Base-by-base conservation (phyloP, 1,284 basidiomycete species). In the Somion occarium region DNA sequence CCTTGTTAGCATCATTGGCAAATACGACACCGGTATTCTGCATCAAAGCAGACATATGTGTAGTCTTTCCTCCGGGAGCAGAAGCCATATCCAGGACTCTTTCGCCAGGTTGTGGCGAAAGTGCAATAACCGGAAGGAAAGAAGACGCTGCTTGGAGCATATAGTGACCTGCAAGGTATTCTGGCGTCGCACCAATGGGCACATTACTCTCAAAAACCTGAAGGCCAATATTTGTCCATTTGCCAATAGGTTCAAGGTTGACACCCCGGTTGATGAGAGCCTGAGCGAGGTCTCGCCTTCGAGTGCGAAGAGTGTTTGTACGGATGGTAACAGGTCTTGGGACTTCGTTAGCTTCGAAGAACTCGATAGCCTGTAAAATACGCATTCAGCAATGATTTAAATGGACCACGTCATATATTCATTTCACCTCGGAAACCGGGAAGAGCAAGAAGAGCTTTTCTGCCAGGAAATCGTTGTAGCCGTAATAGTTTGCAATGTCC, bases 141-240 rank as follows among this genome's bases (percentile, higher is more conserved):
- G 95, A 98, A 4, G 94, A 97, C 3, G 97, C 97, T 3, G 97
- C 93, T 74, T 99, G 97, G 18, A 99, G 88, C 92, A 99, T 99
- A 74, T 99, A 99, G 68, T 99, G 95, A 2, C 97, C 97, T 0
- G 96, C 94, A 34, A 99, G 85, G 69, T 99, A 99, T 72, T 99
- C 97, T 4, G 97, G 97, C 2, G 97, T 99, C 3, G 97, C 97
- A 65, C 91, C 93, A 55, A 99, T 91, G 1, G 97, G 97, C 2
- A 99, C 95, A 52, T 82, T 85, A 58, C 91, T 94, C 70, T 99
- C 97, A 64, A 99, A 99, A 1, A 99, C 89, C 69, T 99, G 97
- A 26, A 99, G 77, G 5, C 97, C 97, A 55, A 98, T 95, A 66
- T 98, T 98, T 47, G 91, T 92, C 97, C 97, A 99, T 70, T 97